Conservation (phyloP, 441 rosid genomes). For the Melianthus villosus region DNA sequence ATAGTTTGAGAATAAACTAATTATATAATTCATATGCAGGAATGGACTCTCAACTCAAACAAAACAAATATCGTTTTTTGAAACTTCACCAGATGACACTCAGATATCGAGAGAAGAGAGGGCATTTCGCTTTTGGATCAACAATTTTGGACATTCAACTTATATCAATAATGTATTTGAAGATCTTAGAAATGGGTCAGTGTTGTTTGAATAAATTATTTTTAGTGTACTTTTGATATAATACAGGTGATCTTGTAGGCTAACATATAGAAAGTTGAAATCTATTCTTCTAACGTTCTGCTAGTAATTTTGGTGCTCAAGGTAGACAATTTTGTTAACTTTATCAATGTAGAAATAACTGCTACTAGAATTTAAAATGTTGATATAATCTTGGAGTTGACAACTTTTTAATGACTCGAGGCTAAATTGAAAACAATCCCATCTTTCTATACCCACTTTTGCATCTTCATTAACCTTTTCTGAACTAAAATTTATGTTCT, state of each 20-base stretch:
- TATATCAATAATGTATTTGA: constrained; percentile 78
- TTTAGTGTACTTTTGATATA: no score
- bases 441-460: not conserved
- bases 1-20: no score
- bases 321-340: no score
- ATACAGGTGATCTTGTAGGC: no score
- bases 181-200: constrained; percentile 86
- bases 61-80: constrained; percentile 47
- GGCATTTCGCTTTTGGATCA: constrained; percentile 96
- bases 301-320: no score
- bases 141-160: constrained; percentile 74
- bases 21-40: constrained; percentile 45
- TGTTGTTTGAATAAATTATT: no score
- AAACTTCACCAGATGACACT: constrained; percentile 90
- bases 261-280: no score
- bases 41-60: constrained; percentile 60
- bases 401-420: no score
- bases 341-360: no score
- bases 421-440: not conserved
- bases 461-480: not conserved
- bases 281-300: no score
- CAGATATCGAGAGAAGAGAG: constrained; percentile 95
- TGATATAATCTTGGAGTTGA: no score
- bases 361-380: no score
- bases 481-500: constrained; percentile 5